A percentile compares a stretch with the other conserved stretches of the same genome.
Conservation (phyloP, 1,284 basidiomycete species). For the Porogramme epimiltina region DNA sequence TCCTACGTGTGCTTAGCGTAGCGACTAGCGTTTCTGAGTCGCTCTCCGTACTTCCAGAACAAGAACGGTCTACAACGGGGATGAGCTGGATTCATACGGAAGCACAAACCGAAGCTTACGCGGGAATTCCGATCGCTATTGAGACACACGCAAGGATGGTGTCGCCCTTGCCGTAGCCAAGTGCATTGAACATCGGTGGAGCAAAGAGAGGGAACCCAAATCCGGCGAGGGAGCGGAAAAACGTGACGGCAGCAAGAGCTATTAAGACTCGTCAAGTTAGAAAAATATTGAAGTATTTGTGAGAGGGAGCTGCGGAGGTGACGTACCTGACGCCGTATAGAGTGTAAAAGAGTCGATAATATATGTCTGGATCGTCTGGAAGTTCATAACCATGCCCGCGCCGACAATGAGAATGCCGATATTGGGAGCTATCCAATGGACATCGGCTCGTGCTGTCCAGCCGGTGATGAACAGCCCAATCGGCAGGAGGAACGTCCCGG, state of each 20-base stretch:
- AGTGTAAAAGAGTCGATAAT: constrained; percentile 68
- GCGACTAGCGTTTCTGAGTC: constrained; percentile 5
- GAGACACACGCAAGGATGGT: constrained; percentile 58
- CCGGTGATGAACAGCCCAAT: constrained; percentile 67
- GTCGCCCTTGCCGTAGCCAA: constrained; percentile 67
- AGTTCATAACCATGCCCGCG: constrained; percentile 53
- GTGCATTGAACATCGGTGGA: constrained; percentile 58
- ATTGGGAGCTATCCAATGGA: constrained; percentile 71
- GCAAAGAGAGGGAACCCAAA: constrained; percentile 72
- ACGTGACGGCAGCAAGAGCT: constrained; percentile 62
- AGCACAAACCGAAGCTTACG: constrained; percentile 36
- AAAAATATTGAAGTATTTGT: constrained; percentile 15
- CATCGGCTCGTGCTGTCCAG: constrained; percentile 56
- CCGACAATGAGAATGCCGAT: constrained; percentile 60
- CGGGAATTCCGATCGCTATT: constrained; percentile 62
- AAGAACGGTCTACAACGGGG: constrained; percentile 43
- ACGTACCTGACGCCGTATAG: constrained; percentile 60
- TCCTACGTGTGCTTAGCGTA: constrained; percentile 1
- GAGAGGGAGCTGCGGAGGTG: neutral
- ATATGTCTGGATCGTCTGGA: constrained; percentile 63
- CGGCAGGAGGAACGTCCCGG: constrained; percentile 55
- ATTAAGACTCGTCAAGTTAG: constrained; percentile 19
- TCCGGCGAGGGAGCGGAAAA: constrained; percentile 58
- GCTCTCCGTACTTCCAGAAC: constrained; percentile 34
- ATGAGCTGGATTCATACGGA: neutral